These are phyloP conservation scores for Suillus americanus DNA, from an alignment of 768 basidiomycete species.

Conservation along the genomic window DNA sequence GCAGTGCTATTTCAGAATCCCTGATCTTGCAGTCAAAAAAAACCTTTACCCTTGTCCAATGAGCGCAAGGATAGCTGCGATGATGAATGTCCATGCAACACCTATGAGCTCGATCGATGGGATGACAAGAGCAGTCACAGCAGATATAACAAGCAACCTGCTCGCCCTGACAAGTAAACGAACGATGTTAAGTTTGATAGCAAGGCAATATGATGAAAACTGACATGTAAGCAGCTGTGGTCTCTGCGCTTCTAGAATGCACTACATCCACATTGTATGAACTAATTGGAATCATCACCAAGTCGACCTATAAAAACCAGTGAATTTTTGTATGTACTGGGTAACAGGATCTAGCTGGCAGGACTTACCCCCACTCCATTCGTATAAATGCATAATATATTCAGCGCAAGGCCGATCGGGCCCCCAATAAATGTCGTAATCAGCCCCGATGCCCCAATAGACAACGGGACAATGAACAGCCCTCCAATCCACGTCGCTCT, in stretches of 20 bases:
- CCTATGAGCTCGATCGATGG: constrained; percentile 52
- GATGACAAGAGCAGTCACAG: constrained; percentile 45
- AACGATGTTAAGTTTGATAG: not conserved
- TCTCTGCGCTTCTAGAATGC: not conserved
- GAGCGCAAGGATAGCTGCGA: constrained; percentile 45
- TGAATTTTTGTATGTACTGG: not conserved
- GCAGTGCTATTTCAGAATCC: not conserved
- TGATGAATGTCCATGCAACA: constrained; percentile 42
- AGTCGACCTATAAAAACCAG: not conserved
- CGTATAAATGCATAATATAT: constrained; percentile 52
- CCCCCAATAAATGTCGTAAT: constrained; percentile 47
- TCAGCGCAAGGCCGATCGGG: constrained; percentile 43
- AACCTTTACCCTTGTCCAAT: constrained; percentile 47
- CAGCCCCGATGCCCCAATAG: constrained; percentile 46
- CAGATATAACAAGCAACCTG: constrained; percentile 43
- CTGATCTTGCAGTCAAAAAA: not conserved
- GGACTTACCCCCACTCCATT: constrained; percentile 58
- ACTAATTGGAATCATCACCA: not conserved
- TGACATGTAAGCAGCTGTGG: constrained; percentile 50
- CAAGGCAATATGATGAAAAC: constrained; percentile 11
- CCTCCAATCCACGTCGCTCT: constrained; percentile 46
- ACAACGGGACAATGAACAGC: constrained; percentile 46
- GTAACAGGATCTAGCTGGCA: not conserved
- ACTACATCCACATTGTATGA: not conserved
- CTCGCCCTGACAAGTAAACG: constrained; percentile 38